Evolutionary conservation across 179 eudicot species (phyloP), one percentile per base, ranked within the genome.

Genomic region (Dionaea muscipula): DNA sequence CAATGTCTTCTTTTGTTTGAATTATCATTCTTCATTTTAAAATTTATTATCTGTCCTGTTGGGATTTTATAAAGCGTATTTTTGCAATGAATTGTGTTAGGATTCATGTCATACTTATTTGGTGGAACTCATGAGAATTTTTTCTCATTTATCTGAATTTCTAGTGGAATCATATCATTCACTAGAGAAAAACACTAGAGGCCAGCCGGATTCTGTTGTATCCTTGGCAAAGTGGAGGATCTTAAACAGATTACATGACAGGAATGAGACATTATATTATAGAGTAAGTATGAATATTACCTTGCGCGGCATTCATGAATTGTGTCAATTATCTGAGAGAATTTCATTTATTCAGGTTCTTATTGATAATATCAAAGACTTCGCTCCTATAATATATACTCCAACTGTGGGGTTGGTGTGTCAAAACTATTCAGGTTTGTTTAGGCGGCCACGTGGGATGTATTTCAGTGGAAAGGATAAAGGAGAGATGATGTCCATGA

Each of bases 401-500:
- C 99, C 99, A 43, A 93, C 99, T 36, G 99, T 93, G 19, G 99
- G 99, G 63, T 69, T 93, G 75, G 99, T 93, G 23, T 93, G 99
- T 61, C 99, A 93, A 78, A 93, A 93, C 72, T 93, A 88, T 68
- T 84, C 89, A 41, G 99, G 99, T 61, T 78, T 93, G 76, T 88
- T 84, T 80, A 78, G 99, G 80, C 96, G 99, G 51, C 96, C 99
- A 15, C 91, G 99, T 55, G 99, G 99, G 62, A 93, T 93, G 99
- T 93, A 93, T 62, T 93, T 93, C 77, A 81, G 99, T 53, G 99
- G 95, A 46, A 88, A 81, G 67, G 99, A 93, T 67, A 88, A 79
- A 72, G 95, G 99, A 72, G 99, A 93, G 78, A 93, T 93, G 99
- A 93, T 93, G 96, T 93, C 99, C 56, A 93, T 93, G 99, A 88